These are phyloP conservation scores for Begonia loranthoides DNA, from an alignment of 306 rosid species.

Conservation along the genomic window DNA sequence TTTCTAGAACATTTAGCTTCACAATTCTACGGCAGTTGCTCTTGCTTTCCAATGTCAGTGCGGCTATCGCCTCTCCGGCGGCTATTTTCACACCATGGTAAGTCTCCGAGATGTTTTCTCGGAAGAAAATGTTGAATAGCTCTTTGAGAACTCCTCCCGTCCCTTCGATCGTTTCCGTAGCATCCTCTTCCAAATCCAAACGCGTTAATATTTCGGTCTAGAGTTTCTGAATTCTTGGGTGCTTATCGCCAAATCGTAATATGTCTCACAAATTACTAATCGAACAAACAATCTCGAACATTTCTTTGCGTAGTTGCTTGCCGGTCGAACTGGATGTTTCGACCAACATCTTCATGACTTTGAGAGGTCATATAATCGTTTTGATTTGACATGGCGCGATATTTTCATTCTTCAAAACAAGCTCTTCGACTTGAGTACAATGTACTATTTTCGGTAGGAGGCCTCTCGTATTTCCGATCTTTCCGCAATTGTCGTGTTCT, in stretches of 20 bases:
- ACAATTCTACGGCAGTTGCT: too few relatives aligned
- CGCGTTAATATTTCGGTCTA: constrained; percentile 59
- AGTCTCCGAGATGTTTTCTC: too few relatives aligned
- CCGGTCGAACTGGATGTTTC: too few relatives aligned
- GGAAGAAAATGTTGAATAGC: too few relatives aligned
- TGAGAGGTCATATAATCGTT: constrained; percentile 60
- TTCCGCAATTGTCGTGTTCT: constrained; percentile 82
- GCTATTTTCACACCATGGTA: too few relatives aligned
- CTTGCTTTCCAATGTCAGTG: too few relatives aligned
- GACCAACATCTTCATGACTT: constrained; percentile 82
- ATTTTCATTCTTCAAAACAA: constrained; percentile 36
- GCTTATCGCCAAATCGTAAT: constrained; percentile 51
- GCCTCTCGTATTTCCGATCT: constrained; percentile 86
- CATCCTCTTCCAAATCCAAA: constrained; percentile 69
- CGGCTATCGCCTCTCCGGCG: too few relatives aligned
- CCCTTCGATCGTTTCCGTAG: constrained; percentile 64
- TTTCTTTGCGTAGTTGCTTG: too few relatives aligned
- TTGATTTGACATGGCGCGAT: constrained; percentile 35
- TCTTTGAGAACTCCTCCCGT: constrained; percentile 93
- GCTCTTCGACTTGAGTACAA: constrained; percentile 58
- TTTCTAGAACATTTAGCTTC: too few relatives aligned
- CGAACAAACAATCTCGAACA: constrained; percentile 74
- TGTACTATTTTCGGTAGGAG: constrained; percentile 75
- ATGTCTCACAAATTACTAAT: constrained; percentile 75
- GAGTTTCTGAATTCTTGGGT: constrained; percentile 55